Base-by-base conservation (phyloP, 1,139 yeast genomes). In the Zygotorulaspora mrakii region DNA sequence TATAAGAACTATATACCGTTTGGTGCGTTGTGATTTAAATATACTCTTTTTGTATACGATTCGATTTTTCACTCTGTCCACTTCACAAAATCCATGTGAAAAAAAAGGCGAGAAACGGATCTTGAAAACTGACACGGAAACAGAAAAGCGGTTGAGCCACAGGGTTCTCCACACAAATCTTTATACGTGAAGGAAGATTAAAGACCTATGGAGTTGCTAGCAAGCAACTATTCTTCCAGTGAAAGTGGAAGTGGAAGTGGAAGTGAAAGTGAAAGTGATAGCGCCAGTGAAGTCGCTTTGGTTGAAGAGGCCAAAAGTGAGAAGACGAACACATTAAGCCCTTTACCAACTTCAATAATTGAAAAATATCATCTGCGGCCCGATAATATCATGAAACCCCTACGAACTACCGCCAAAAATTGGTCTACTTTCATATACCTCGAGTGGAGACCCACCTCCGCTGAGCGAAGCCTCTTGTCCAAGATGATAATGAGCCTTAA, bases 321-420 rank as follows among this genome's bases (percentile, higher is more conserved):
- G 6, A 4, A 28, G 5, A 14, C 5, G 20, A 16, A 20, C 18
- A 5, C 17, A 14, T 29, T 45, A 23, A 52, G 54, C 11, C 37
- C 27, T 9, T 21, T 55, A 10, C 51, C 60, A 2, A 28, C 35
- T 20, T 43, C 36, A 3, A 31, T 57, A 9, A 27, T 48, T 4
- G 50, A 54, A 25, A 55, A 53, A 28, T 55, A 50, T 35, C 48
- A 50, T 30, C 48, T 55, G 24, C 41, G 40, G 21, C 61, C 61
- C 1, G 50, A 40, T 24, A 18, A 45, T 7, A 32, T 39, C n/a
- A 49, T 28, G 11, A 21, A 23, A 24, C 24, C 27, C 20, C 12
- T 35, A 18, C n/a, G 24, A 13, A 3, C 16, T 30, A 31, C 22
- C 9, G 12, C 29, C 1, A 35, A 34, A 12, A 33, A 37, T 13